Conservation (phyloP, 1,284 basidiomycete species). For the Ceratobasidium sp. region DNA sequence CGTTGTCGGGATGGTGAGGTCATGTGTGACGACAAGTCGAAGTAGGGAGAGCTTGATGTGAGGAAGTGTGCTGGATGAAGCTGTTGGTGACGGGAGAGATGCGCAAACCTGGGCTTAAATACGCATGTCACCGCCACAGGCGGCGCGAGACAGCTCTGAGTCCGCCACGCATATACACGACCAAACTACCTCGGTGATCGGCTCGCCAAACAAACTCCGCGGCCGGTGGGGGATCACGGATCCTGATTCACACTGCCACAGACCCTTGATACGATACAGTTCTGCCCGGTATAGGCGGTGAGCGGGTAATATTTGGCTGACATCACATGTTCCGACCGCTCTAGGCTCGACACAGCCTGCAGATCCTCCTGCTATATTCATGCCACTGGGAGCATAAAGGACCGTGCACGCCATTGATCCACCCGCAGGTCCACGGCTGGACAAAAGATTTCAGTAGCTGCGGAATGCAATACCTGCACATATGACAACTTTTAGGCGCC, state of each 20-base stretch:
- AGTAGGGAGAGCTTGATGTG: background rate
- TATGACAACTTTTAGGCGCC: background rate
- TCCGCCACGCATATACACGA: background rate
- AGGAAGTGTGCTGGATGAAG: background rate
- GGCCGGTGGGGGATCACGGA: background rate
- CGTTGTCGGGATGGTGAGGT: constrained; percentile 24
- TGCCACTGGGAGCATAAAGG: background rate
- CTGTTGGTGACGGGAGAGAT: background rate
- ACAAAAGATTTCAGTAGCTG: constrained; percentile 1
- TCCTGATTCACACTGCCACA: background rate
- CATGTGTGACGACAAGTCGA: constrained; percentile 1
- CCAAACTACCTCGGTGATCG: constrained; percentile 13
- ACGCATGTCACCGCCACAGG: background rate
- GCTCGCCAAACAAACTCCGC: background rate
- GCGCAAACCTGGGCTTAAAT: constrained; percentile 3
- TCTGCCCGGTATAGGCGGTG: background rate
- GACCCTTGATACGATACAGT: constrained; percentile 7
- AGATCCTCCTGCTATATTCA: constrained; percentile 10
- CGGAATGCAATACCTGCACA: background rate
- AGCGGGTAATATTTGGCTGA: constrained; percentile 10
- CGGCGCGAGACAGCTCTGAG: background rate
- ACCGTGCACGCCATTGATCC: background rate
- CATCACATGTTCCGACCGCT: constrained; percentile 11
- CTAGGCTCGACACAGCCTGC: constrained; percentile 2
- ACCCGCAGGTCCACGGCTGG: background rate